Evolutionary conservation across 331 rosid genomes (phyloP).

Genomic region (Pyrus hybrid): DNA sequence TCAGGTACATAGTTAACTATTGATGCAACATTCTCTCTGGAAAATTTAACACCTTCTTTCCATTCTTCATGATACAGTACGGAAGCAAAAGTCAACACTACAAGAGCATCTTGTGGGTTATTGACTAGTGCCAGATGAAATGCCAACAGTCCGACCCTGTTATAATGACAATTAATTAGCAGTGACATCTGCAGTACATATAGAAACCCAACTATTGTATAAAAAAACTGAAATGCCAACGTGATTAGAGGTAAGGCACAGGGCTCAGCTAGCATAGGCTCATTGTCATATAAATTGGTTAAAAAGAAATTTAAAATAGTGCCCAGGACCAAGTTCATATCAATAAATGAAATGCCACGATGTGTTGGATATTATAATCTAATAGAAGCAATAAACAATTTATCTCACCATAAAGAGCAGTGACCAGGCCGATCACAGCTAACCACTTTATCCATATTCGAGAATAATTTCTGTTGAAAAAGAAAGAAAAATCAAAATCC

Average conservation of each 20-base stretch:
- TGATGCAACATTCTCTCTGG: constrained; percentile 38
- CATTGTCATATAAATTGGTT: not conserved
- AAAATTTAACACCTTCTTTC: constrained; percentile 59
- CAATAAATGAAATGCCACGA: not conserved
- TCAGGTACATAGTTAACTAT: constrained; percentile 55
- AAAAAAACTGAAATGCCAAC: not conserved
- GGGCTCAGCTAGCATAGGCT: not conserved
- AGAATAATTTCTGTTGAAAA: constrained; percentile 62
- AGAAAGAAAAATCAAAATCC: not conserved
- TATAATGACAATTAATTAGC: not conserved
- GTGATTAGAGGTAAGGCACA: not conserved
- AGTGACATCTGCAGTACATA: not conserved
- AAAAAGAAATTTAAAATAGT: not conserved
- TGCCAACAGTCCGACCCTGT: constrained; percentile 78
- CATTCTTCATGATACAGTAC: constrained; percentile 73
- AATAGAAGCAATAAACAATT: not conserved
- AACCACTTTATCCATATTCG: constrained; percentile 68
- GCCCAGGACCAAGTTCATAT: not conserved
- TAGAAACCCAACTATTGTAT: not conserved
- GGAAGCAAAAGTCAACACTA: constrained; percentile 64
- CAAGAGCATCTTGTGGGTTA: constrained; percentile 63
- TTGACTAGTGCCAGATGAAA: constrained; percentile 71
- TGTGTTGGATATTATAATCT: not conserved
- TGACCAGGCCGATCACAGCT: constrained; percentile 63
- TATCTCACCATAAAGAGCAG: constrained; percentile 69